Percentiles rank a stretch among this genome's conserved stretches.
These are phyloP conservation scores for Geranomyces variabilis DNA, from an alignment of 192 early-diverging fungal species.

Conservation along the genomic window DNA sequence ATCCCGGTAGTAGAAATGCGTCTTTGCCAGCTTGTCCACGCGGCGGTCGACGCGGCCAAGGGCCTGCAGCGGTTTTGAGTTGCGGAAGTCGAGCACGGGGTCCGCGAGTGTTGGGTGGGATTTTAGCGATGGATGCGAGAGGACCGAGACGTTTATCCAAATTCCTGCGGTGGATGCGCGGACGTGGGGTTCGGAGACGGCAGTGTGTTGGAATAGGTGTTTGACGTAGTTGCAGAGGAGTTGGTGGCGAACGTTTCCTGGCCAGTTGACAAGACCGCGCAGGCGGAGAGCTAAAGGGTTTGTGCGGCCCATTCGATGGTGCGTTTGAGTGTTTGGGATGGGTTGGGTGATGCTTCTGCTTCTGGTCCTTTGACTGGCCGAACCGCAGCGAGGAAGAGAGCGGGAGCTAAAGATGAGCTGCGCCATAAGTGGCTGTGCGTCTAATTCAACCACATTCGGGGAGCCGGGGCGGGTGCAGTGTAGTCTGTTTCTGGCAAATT, in stretches of 20 bases:
- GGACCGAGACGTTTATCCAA: conserved; percentile 56
- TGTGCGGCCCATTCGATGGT: conserved; percentile 40
- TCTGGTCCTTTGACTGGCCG: too few relatives aligned
- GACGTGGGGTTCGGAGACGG: conserved; percentile 50
- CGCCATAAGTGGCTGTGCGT: too few relatives aligned
- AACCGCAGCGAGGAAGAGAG: too few relatives aligned
- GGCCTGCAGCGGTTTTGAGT: conserved; percentile 29
- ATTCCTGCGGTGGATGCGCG: conserved; percentile 55
- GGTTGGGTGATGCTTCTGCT: too few relatives aligned
- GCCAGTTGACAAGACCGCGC: conserved; percentile 54
- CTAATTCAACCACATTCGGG: too few relatives aligned
- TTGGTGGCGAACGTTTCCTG: conserved; percentile 52
- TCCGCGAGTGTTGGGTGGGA: conserved; percentile 32
- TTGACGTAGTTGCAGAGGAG: conserved; percentile 48
- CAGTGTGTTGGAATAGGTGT: conserved; percentile 54
- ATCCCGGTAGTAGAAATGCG: conserved; percentile 32
- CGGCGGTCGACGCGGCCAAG: conserved; percentile 47
- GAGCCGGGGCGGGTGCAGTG: too few relatives aligned
- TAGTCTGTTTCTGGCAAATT: too few relatives aligned
- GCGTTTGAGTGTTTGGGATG: too few relatives aligned
- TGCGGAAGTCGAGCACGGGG: conserved; percentile 41
- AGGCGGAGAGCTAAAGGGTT: conserved; percentile 53
- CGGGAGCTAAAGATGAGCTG: too few relatives aligned
- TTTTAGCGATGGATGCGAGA: conserved; percentile 21
- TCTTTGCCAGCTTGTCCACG: conserved; percentile 25